Conservation (phyloP, 208 protist species). For the Leishmania braziliensis region DNA sequence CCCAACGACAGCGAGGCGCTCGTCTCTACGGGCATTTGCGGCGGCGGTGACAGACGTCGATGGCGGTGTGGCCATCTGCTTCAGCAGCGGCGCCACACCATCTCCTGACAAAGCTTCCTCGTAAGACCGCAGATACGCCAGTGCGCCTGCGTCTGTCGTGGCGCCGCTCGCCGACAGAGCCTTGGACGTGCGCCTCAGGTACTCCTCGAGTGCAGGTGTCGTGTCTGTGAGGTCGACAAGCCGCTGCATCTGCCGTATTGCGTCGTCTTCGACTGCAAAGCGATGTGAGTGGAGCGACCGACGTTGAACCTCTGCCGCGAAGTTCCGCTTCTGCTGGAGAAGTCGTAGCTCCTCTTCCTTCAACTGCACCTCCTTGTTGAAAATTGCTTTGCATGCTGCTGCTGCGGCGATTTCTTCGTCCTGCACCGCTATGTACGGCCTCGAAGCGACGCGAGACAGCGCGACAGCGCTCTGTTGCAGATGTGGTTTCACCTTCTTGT, state of each 20-base stretch:
- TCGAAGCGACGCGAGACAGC: slow-evolving; percentile 14
- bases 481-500: background rate
- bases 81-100: background rate
- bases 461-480: slow-evolving; percentile 3
- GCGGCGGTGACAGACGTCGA: background rate
- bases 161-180: background rate
- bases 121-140: slow-evolving; percentile 27
- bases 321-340: slow-evolving; percentile 54
- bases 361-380: slow-evolving; percentile 53
- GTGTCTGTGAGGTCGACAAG: slow-evolving; percentile 37
- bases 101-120: slow-evolving; percentile 1
- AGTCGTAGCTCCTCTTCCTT: slow-evolving; percentile 55
- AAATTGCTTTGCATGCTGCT: slow-evolving; percentile 48
- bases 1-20: background rate
- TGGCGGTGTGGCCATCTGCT: slow-evolving; percentile 2
- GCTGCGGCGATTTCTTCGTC: slow-evolving; percentile 44
- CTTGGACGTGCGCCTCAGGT: slow-evolving; percentile 27
- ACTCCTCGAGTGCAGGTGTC: slow-evolving; percentile 38
- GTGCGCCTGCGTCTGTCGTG: slow-evolving; percentile 19
- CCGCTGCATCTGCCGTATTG: slow-evolving; percentile 45
- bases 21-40: background rate
- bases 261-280: slow-evolving; percentile 47
- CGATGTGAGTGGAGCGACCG: slow-evolving; percentile 29
- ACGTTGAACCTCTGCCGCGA: slow-evolving; percentile 51
- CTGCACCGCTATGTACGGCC: slow-evolving; percentile 13